Evolutionary conservation across 345 rosid species (phyloP).

Genomic region (Aurinia saxatilis): DNA sequence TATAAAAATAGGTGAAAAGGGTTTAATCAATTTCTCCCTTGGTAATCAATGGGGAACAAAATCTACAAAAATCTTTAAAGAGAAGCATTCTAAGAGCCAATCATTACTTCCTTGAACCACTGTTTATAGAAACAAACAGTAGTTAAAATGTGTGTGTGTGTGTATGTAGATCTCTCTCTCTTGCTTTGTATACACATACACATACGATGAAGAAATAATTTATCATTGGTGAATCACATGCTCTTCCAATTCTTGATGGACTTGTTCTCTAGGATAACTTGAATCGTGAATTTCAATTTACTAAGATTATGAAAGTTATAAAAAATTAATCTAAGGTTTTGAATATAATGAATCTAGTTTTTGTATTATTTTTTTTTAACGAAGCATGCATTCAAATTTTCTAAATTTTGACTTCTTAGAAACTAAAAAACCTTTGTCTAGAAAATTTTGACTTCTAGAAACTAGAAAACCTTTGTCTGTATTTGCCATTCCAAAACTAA

Average conservation of each 20-base stretch:
- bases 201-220: not conserved
- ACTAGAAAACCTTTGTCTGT: no score
- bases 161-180: not conserved
- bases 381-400: not conserved
- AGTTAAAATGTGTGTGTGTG: not conserved
- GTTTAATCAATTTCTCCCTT: constrained; percentile 11
- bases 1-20: not conserved
- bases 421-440: not conserved
- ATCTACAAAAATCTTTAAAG: constrained; percentile 28
- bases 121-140: not conserved
- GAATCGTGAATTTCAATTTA: no score
- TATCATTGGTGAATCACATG: not conserved
- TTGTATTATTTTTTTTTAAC: not conserved
- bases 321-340: no score
- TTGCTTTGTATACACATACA: not conserved
- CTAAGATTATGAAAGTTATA: no score
- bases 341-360: not conserved
- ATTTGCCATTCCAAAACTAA: no score
- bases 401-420: not conserved
- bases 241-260: not conserved
- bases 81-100: constrained; percentile 25
- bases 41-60: constrained; percentile 26
- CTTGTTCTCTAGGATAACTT: not conserved
- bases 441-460: no score
- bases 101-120: constrained; percentile 23